phyloP scores from a whole-genome alignment of 441 rosid species.

The Rhodomyrtus psidioides region DNA sequence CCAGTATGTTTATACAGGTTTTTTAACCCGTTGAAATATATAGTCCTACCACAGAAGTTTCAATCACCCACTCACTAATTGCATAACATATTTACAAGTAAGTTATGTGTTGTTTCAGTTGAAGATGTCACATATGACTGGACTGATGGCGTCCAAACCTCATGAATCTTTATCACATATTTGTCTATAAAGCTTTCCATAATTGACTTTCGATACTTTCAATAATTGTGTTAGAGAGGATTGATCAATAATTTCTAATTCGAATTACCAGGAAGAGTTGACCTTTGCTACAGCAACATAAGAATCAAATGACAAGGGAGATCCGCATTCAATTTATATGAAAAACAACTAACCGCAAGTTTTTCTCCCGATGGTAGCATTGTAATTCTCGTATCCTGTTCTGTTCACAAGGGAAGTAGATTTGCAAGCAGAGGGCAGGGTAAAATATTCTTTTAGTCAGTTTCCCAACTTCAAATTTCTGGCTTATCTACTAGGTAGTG shows the following conservation, averaged over 20 bases:
- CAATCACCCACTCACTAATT: not conserved
- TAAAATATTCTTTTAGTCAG: not conserved
- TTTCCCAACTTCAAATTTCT: not conserved
- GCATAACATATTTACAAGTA: not conserved
- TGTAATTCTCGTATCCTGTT: not conserved
- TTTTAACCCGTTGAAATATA: not conserved
- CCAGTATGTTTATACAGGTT: not conserved
- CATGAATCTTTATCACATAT: not conserved
- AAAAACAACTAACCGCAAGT: not conserved
- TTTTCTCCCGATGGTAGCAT: not conserved
- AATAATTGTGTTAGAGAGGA: not conserved
- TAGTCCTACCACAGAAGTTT: not conserved
- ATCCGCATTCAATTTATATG: not conserved
- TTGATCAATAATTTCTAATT: not conserved
- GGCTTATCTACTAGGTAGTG: not conserved
- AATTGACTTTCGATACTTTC: not conserved
- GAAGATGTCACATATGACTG: not conserved
- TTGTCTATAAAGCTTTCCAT: not conserved
- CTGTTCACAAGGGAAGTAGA: not conserved
- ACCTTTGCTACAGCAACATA: not conserved
- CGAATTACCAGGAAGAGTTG: not conserved
- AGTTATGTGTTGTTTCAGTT: not conserved
- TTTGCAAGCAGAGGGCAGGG: not conserved
- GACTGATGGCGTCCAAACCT: not conserved
- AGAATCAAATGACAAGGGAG: not conserved